A percentile compares a stretch with the other conserved stretches of the same genome.
phyloP scores from a whole-genome alignment of 148 eudicot species.

The Vaccinium vitisidaea region DNA sequence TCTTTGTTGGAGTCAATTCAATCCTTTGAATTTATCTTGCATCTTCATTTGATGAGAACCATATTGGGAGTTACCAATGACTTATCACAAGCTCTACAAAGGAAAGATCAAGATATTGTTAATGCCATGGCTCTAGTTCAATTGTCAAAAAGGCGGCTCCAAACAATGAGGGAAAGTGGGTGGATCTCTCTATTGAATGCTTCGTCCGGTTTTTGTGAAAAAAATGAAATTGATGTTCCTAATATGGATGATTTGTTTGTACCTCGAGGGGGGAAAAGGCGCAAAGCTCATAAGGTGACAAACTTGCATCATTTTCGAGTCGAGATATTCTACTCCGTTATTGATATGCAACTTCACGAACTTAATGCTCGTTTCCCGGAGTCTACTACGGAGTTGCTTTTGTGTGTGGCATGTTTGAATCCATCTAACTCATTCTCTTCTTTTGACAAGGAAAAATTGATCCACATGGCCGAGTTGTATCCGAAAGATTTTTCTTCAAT shows the following conservation, averaged over 20 bases:
- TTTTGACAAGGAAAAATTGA: background rate
- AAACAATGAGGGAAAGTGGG: too few species aligned
- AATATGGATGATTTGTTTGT: too few species aligned
- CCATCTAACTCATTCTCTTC: background rate
- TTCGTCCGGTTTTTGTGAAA: too few species aligned
- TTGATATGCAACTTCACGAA: background rate
- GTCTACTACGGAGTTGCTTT: background rate
- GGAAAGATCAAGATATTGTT: background rate
- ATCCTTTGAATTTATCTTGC: background rate
- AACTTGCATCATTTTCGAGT: background rate
- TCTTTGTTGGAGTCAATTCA: background rate
- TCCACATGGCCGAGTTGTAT: too few species aligned
- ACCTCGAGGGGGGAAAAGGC: too few species aligned
- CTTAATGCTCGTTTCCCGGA: background rate
- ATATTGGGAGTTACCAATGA: background rate
- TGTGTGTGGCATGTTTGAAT: background rate
- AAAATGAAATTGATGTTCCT: too few species aligned
- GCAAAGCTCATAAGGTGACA: too few species aligned
- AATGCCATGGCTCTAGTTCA: too few species aligned
- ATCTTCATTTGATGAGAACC: background rate
- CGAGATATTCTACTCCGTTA: background rate
- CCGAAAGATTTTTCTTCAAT: too few species aligned
- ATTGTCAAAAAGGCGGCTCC: too few species aligned
- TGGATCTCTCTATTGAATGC: too few species aligned
- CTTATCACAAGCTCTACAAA: background rate